These are phyloP conservation scores for Postia placenta DNA, from an alignment of 768 basidiomycete species.

Conservation along the genomic window DNA sequence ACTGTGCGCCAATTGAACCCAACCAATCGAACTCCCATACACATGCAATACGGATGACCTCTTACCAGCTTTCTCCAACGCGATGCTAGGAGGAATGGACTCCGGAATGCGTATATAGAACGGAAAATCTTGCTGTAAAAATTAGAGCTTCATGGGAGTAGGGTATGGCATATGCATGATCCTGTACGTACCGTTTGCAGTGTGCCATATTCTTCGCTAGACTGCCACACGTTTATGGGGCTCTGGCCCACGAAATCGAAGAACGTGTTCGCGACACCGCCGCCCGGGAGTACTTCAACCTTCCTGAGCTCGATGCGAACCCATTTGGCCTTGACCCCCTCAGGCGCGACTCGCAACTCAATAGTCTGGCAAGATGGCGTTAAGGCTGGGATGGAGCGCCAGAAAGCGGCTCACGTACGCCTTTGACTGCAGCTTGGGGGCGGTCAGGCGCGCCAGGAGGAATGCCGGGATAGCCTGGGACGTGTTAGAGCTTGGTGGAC, in stretches of 20 bases:
- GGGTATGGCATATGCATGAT: background rate
- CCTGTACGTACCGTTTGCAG: slow-evolving; percentile 54
- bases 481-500: background rate
- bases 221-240: slow-evolving; percentile 79
- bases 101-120: slow-evolving; percentile 92
- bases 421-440: slow-evolving; percentile 80
- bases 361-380: slow-evolving; percentile 49
- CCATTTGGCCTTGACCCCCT: slow-evolving; percentile 87
- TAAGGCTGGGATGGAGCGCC: slow-evolving; percentile 3
- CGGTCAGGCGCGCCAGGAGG: slow-evolving; percentile 72
- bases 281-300: slow-evolving; percentile 77
- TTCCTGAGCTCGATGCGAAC: slow-evolving; percentile 88
- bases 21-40: too few relatives aligned
- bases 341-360: slow-evolving; percentile 70
- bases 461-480: slow-evolving; percentile 78
- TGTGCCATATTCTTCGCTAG: slow-evolving; percentile 66
- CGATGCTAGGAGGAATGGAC: slow-evolving; percentile 81
- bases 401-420: slow-evolving; percentile 45
- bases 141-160: background rate
- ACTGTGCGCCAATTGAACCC: too few relatives aligned
- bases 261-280: slow-evolving; percentile 62
- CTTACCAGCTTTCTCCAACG: slow-evolving; percentile 70
- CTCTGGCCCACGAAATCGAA: slow-evolving; percentile 78
- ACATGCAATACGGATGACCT: background rate
- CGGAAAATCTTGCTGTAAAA: slow-evolving; percentile 71